Evolutionary conservation across 2,329 filamentous ascomycete genomes (phyloP), one percentile per base, ranked within the genome.

Genomic region (Colletotrichum salicis): DNA sequence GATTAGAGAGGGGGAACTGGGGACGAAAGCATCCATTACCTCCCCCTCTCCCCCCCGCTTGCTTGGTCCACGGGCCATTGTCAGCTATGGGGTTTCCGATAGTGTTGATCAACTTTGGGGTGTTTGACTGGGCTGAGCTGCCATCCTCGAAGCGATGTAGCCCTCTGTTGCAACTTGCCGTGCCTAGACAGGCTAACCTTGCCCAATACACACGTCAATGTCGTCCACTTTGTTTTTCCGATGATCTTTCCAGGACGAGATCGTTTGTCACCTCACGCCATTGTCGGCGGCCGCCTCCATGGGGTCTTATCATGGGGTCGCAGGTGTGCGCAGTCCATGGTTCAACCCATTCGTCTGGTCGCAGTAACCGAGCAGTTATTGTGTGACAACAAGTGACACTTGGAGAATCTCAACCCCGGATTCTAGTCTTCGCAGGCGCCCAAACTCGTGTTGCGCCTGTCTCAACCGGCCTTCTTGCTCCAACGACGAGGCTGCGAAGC

Each of bases 141-240:
- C 69, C 65, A 69, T 59, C 24, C 27, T 57, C 70, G 60, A 64
- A 71, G 65, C 65, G 70, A 70, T 64, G 70, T 69, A 71, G 69
- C 65, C 69, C 65, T 69, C 55, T 60, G 59, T 64, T 71, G 65
- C 55, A 59, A 64, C 33, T 55, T 60, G 59, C 27, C 58, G 27
- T 58, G 59, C 65, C 64, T 54, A 60, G 45, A 29, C 65, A 57
- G 51, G 64, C 24, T 27, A 58, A 63, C 69, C 65, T 58, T 71
- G 68, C 41, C 52, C 31, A 33, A 41, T 29, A 24, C 51, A 57
- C 64, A 63, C 68, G 58, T 62, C 64, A 63, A 71, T 31, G 35
- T 35, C 31, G n/a, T 55, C 59, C 54, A 51, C 51, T 54, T 55
- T 59, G 19, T 48, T 64, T 58, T 69, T 33, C 29, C 33, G 59